Evolutionary conservation across 306 rosid genomes (phyloP), one percentile per base, ranked within the genome.

Genomic region (Senna siamea): DNA sequence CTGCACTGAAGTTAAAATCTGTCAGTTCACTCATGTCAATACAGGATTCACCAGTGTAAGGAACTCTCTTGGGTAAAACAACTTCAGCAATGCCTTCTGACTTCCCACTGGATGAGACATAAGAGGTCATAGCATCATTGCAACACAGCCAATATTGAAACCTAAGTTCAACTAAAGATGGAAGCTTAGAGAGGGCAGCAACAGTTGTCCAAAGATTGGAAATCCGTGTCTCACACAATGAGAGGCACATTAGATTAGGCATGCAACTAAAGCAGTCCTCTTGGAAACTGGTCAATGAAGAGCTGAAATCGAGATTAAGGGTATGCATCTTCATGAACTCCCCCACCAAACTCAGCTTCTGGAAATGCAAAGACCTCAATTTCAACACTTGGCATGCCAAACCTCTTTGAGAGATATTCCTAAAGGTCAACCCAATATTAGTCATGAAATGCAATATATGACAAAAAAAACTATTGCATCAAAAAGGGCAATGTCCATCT

Each of bases 141-240:
- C 90, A 79, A 79, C 84, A 76, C 78, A 68, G 80, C 89, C 88
- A 87, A 74, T 81, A 80, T 76, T 92, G 97, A 84, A 92, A 92
- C 64, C 89, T 88, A 76, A 92, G 88, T 70, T 92, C 89, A 62
- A 84, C 81, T 82, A 92, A 85, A 78, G 90, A 83, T 59, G 93
- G 93, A 70, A 92, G 91, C 84, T 84, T 92, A 40, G 90, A 87
- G 70, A 92, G 87, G 40, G 92, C 90, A 13, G 93, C 91, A 61
- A 79, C 76, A 48, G 97, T 89, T 76, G 96, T 87, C 96, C 93
- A 92, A 69, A 92, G 97, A 85, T 92, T 92, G 79, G 89, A 73
- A 80, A 92, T 85, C 73, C 88, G 81, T 37, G 97, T 92, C 70
- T 85, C 93, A 43, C 97, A 89, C 88, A 92, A 70, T 14, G 97